Percentiles rank a stretch among this genome's conserved stretches.
Evolutionary conservation across 176 grass and related monocot species (phyloP).

Genomic region (Oryza glumipatula): DNA sequence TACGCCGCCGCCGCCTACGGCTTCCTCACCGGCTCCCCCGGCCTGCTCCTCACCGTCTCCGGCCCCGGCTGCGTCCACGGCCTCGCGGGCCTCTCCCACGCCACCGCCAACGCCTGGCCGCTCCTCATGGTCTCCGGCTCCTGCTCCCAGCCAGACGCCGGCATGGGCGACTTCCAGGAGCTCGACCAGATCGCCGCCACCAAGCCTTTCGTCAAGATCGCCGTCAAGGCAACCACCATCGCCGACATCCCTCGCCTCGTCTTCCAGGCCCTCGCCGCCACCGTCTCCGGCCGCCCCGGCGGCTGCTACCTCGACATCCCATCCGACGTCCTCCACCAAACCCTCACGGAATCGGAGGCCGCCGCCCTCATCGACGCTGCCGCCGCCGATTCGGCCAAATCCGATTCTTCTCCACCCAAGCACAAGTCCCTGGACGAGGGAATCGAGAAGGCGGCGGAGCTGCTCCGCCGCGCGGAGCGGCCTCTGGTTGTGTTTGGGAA

Average conservation of each 20-base stretch:
- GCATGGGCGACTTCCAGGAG: slow-evolving; percentile 95
- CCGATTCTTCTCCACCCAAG: slow-evolving; percentile 37
- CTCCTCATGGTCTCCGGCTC: slow-evolving; percentile 90
- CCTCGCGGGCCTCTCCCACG: slow-evolving; percentile 87
- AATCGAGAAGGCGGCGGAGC: slow-evolving; percentile 58
- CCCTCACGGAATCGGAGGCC: slow-evolving; percentile 66
- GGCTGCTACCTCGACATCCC: slow-evolving; percentile 93
- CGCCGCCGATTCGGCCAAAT: slow-evolving; percentile 31
- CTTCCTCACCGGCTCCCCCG: slow-evolving; percentile 66
- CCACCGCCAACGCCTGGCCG: slow-evolving; percentile 80
- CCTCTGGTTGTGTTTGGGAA: slow-evolving; percentile 85
- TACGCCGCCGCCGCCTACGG: slow-evolving; percentile 91
- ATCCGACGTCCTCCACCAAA: slow-evolving; percentile 91
- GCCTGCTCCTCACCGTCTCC: slow-evolving; percentile 89
- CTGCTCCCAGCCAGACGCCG: slow-evolving; percentile 73
- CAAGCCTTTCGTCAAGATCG: slow-evolving; percentile 80
- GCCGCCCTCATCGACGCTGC: slow-evolving; percentile 43
- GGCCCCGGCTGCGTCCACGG: slow-evolving; percentile 89
- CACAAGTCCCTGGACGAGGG: slow-evolving; percentile 35
- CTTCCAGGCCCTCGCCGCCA: slow-evolving; percentile 57
- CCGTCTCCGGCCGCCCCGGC: slow-evolving; percentile 66
- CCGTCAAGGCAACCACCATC: slow-evolving; percentile 70
- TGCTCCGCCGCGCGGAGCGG: slow-evolving; percentile 69
- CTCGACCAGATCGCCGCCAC: slow-evolving; percentile 85
- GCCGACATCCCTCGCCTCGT: slow-evolving; percentile 79